Evolutionary conservation across 805 yeast genomes (phyloP).

Genomic region (Zygosaccharomyces bailii): DNA sequence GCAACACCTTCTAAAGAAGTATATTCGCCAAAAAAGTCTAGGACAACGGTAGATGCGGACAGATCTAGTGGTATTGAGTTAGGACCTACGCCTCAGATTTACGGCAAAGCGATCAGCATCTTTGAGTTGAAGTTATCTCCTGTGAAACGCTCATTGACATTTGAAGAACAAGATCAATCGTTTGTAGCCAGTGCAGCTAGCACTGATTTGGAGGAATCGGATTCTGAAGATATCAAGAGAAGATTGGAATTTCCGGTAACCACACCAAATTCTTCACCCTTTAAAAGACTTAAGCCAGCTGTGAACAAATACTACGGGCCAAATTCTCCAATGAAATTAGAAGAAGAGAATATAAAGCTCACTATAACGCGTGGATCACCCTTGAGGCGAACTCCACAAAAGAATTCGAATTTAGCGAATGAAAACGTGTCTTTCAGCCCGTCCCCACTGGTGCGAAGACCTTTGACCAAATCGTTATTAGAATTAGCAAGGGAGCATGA

Average conservation of each 20-base stretch:
- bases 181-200: conserved; percentile 9
- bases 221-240: conserved; percentile 16
- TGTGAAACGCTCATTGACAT: conserved; percentile 14
- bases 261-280: conserved; percentile 25
- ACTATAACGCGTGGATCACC: conserved; percentile 25
- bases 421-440: conserved; percentile 22
- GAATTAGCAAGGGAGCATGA: conserved; percentile 35
- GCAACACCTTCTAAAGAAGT: background rate
- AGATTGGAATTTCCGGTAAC: conserved; percentile 18
- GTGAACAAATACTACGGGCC: conserved; percentile 28
- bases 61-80: conserved; percentile 38
- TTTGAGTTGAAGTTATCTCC: conserved; percentile 52
- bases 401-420: conserved; percentile 1
- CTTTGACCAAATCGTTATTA: conserved; percentile 22
- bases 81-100: conserved; percentile 86
- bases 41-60: conserved; percentile 10
- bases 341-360: conserved; percentile 37
- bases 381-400: conserved; percentile 16
- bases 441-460: conserved; percentile 32
- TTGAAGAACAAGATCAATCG: conserved; percentile 1
- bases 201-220: background rate
- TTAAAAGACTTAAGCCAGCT: conserved; percentile 8
- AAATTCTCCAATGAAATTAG: conserved; percentile 31
- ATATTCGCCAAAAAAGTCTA: conserved; percentile 20
- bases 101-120: conserved; percentile 70